Evolutionary conservation across 116 monocot species (phyloP), one percentile per base, ranked within the genome.

Genomic region (Zostera marina): DNA sequence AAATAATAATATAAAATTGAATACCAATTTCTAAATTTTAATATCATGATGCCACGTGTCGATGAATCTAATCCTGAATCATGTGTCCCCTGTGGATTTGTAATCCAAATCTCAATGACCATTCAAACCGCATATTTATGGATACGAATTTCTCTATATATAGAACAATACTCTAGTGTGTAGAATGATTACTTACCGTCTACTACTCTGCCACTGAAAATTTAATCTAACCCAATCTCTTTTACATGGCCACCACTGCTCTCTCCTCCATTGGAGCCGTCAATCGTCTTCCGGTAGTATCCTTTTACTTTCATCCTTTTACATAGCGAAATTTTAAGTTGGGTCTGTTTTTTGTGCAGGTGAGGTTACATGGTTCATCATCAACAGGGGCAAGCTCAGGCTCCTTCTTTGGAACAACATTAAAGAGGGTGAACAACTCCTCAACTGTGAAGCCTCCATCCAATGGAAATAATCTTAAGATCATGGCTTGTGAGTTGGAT

Each of bases 221-320:
- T 61, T 26, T 17, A 24, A 61, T 12, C 22, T n/a, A 5, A 44
- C 46, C 22, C 58, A 43, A 13, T 58, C 39, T 42, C 22, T 21
- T 10, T 20, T 24, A 26, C 15, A 80, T 80, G 80, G 85, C 85
- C 48, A 42, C 74, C 9, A 42, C 74, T 8, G 67, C 86, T 23
- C 68, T 83, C 56, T 78, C 87, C 0, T 80, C 86, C 58, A 63
- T 87, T 8, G 92, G 87, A 47, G 76, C 86, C 14, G 82, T 87
- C 56, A 77, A 72, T 74, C 62, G 76, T 56, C 69, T 74, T 1
- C 87, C 80, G 69, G 92, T 92, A 76, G 47, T 43, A 11, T 11
- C 4, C 61, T 51, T 3, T 16, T 40, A 24, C 47, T 47, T 13
- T 22, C 45, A 8, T 53, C 8, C 42, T 41, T 53, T 21, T 3